A percentile compares a stretch with the other conserved stretches of the same genome.
phyloP scores from a whole-genome alignment of 306 rosid species.

The Pyrus communis region DNA sequence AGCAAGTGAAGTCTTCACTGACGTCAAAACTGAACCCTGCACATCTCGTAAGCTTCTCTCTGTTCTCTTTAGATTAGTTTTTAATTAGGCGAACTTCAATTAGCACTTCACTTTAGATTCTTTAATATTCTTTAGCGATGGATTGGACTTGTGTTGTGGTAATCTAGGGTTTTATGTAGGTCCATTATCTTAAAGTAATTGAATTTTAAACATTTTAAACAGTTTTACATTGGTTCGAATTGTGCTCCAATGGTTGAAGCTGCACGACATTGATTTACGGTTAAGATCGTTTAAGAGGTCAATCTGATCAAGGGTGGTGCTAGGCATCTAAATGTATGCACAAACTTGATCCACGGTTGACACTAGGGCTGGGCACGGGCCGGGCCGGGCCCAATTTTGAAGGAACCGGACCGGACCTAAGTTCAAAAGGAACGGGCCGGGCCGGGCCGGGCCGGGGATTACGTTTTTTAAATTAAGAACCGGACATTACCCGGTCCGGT shows the following conservation, averaged over 20 bases:
- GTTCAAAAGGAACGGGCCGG: too few species aligned
- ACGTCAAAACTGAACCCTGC: constrained; percentile 69
- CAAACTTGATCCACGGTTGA: not conserved
- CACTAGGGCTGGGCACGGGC: too few species aligned
- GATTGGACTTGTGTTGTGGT: not conserved
- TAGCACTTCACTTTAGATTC: not conserved
- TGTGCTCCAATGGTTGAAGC: not conserved
- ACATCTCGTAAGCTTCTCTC: constrained; percentile 49
- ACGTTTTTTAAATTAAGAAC: too few species aligned
- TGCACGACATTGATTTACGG: not conserved
- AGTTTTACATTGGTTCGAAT: not conserved
- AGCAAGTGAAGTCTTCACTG: constrained; percentile 73
- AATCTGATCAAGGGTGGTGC: not conserved
- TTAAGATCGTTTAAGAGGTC: not conserved
- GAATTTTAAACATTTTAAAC: not conserved
- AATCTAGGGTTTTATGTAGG: not conserved
- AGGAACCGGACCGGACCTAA: too few species aligned
- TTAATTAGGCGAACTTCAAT: not conserved
- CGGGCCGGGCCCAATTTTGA: too few species aligned
- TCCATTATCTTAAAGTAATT: not conserved
- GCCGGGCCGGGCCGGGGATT: too few species aligned
- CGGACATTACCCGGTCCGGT: too few species aligned
- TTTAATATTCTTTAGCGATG: not conserved
- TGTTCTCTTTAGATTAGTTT: not conserved
- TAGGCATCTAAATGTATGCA: not conserved